Evolutionary conservation across 768 basidiomycete species (phyloP).

Genomic region (Cyathus striatus): DNA sequence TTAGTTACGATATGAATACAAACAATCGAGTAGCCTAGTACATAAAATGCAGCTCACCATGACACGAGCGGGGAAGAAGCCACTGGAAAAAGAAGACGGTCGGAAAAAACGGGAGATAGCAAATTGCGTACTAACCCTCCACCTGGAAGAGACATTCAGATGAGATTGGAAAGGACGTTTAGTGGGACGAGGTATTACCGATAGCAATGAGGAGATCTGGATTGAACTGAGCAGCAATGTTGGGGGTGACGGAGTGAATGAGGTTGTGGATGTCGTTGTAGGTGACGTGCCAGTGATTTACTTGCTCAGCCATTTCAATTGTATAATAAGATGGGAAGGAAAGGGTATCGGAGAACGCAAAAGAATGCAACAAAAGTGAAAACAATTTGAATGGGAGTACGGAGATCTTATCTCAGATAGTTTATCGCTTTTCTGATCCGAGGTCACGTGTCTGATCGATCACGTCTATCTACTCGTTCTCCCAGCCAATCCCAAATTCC

Average conservation of each 20-base stretch:
- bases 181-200: conserved; percentile 25
- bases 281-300: conserved; percentile 65
- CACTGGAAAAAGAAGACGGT: conserved; percentile 38
- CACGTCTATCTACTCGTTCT: neutral
- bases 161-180: conserved; percentile 1
- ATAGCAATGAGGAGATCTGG: conserved; percentile 87
- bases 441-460: neutral
- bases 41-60: conserved; percentile 42
- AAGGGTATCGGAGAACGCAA: neutral
- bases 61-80: conserved; percentile 94
- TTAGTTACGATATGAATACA: conserved; percentile 4
- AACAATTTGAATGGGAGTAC: neutral
- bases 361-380: neutral
- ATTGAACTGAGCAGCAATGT: conserved; percentile 74
- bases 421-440: conserved; percentile 3
- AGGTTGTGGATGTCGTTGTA: conserved; percentile 94
- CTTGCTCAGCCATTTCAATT: conserved; percentile 31
- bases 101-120: conserved; percentile 10
- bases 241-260: conserved; percentile 59
- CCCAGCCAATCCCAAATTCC: neutral
- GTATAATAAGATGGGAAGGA: conserved; percentile 4
- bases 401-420: neutral
- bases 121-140: conserved; percentile 62
- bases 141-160: conserved; percentile 34
- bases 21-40: too few species aligned